Percentiles rank a stretch among this genome's conserved stretches.
These are phyloP conservation scores for Bruguiera sexangula DNA, from an alignment of 345 rosid species.

Conservation along the genomic window DNA sequence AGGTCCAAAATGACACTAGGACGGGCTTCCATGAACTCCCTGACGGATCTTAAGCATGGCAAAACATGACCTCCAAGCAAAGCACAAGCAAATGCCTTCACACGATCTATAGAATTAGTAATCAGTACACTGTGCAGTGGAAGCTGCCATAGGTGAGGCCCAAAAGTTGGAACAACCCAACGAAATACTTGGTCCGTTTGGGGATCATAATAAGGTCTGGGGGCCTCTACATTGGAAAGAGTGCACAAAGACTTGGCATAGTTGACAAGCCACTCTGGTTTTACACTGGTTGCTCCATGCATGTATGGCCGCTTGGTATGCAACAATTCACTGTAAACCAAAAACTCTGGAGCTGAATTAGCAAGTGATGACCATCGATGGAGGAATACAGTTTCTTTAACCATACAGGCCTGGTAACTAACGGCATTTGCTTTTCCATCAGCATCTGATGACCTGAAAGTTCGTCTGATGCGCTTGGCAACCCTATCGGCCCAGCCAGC, in stretches of 20 bases:
- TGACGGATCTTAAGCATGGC: constrained; percentile 52
- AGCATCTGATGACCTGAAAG: constrained; percentile 27
- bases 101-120: constrained; percentile 27
- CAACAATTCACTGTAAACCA: constrained; percentile 75
- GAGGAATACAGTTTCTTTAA: constrained; percentile 68
- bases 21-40: constrained; percentile 47
- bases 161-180: constrained; percentile 65
- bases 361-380: constrained; percentile 74
- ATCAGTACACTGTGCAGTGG: constrained; percentile 48
- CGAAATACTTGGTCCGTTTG: constrained; percentile 47
- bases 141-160: constrained; percentile 68
- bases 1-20: constrained; percentile 57
- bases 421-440: constrained; percentile 46
- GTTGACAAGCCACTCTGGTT: constrained; percentile 73
- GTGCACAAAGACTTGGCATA: constrained; percentile 56
- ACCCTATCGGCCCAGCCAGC: constrained; percentile 99
- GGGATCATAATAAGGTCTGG: constrained; percentile 60
- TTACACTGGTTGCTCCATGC: constrained; percentile 76
- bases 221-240: constrained; percentile 53
- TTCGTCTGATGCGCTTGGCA: constrained; percentile 51
- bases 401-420: constrained; percentile 63
- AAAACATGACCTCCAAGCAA: constrained; percentile 76
- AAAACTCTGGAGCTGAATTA: constrained; percentile 67
- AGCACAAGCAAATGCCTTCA: constrained; percentile 62
- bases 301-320: constrained; percentile 73